These are phyloP conservation scores for Melaleuca quinquenervia DNA, from an alignment of 345 rosid genomes.

Conservation along the genomic window DNA sequence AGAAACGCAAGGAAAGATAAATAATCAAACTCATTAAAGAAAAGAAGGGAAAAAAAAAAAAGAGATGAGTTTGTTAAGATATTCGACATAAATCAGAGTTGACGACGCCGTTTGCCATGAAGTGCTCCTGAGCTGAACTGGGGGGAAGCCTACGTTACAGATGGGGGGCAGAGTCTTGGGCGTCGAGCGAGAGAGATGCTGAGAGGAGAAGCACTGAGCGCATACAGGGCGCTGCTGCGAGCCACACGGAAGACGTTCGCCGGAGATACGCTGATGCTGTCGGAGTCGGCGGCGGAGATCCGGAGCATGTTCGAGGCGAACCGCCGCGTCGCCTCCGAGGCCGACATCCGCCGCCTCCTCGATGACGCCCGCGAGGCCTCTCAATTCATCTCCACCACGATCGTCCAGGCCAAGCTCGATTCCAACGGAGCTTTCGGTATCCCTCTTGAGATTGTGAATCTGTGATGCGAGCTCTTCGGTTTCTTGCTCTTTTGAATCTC, in stretches of 20 bases:
- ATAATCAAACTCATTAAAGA: neutral
- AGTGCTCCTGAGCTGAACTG: neutral
- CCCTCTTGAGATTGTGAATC: neutral
- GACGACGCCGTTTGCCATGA: neutral
- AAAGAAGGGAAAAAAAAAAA: neutral
- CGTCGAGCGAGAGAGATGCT: slow-evolving; percentile 13
- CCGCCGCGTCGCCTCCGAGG: slow-evolving; percentile 47
- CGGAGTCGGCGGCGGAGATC: slow-evolving; percentile 58
- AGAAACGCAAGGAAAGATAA: neutral
- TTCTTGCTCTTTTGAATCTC: neutral
- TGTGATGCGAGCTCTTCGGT: neutral
- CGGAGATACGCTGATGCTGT: slow-evolving; percentile 66
- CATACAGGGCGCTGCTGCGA: slow-evolving; percentile 58
- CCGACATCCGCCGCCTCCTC: slow-evolving; percentile 59
- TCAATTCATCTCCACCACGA: slow-evolving; percentile 72
- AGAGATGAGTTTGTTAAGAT: too few relatives aligned
- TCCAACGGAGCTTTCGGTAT: slow-evolving; percentile 83
- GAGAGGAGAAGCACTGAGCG: slow-evolving; percentile 41
- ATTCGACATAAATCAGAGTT: neutral
- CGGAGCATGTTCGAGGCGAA: slow-evolving; percentile 77
- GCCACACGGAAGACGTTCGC: slow-evolving; percentile 70
- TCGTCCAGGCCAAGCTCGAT: slow-evolving; percentile 87
- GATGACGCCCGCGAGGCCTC: slow-evolving; percentile 87
- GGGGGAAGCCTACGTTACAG: neutral
- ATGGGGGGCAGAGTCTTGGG: neutral